Conservation (phyloP, 306 rosid genomes). For the Erythrophleum fordii region DNA sequence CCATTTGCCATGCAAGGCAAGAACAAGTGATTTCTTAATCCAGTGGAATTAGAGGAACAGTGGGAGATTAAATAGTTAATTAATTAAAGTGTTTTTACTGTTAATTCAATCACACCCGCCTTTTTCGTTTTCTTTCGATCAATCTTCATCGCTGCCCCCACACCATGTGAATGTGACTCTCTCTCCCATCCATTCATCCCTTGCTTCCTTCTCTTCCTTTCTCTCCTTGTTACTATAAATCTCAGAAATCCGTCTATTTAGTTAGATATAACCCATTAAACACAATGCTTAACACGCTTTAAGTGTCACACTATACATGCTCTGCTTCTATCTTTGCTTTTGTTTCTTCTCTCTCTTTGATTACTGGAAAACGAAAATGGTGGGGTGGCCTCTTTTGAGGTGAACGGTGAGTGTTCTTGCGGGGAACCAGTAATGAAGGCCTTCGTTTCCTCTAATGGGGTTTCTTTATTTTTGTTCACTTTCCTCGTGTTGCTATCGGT, state of each 20-base stretch:
- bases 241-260: constrained; percentile 28
- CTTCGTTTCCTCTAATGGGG: constrained; percentile 24
- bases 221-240: constrained; percentile 32
- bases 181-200: constrained; percentile 3
- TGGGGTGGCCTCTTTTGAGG: constrained; percentile 33
- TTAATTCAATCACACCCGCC: constrained; percentile 55
- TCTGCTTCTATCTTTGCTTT: constrained; percentile 11
- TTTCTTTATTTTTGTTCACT: constrained; percentile 38
- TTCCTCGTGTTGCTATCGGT: constrained; percentile 46
- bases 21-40: constrained; percentile 45
- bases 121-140: constrained; percentile 43
- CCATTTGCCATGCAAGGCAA: constrained; percentile 2
- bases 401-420: constrained; percentile 36
- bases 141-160: constrained; percentile 47
- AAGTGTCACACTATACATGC: constrained; percentile 9
- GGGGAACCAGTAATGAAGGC: constrained; percentile 54
- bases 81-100: not conserved
- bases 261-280: constrained; percentile 8
- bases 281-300: constrained; percentile 35
- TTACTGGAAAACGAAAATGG: constrained; percentile 48
- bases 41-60: constrained; percentile 6
- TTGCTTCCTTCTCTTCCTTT: not conserved
- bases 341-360: not conserved
- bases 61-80: not conserved
- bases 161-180: constrained; percentile 52